Base-by-base conservation (phyloP, 345 rosid genomes). In the Eutrema heterophyllum region DNA sequence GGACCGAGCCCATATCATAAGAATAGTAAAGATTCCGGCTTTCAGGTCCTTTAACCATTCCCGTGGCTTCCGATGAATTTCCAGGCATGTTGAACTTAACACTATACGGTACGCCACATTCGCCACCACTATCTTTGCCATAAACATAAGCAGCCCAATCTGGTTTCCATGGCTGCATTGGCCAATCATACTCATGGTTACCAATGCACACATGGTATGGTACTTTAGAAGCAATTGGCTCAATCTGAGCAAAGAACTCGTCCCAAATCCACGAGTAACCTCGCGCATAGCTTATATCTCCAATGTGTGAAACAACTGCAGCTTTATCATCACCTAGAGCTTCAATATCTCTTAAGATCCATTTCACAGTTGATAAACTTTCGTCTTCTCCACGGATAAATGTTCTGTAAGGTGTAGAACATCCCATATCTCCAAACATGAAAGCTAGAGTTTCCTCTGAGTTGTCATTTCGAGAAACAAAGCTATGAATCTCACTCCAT, bases 181-280 rank as follows among this genome's bases (percentile, higher is more conserved):
- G 97, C 98, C 98, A 93, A 75, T 93, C 88, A 48, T 91, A 93
- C 68, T 93, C 97, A 46, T 91, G 98, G 74, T 91, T 93, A 60
- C 98, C 98, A 44, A 93, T 93, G 71, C 98, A 93, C 0, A 93
- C 98, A 76, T 91, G 98, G 65, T 93, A 93, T 0, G 96, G 88
- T 21, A 91, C 81, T 75, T 52, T 83, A 27, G 98, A 87, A n/a
- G 98, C 92, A 15, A 93, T 84, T 0, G 97, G 94, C 69, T 91
- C 90, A 3, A 89, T 78, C 65, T 79, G 94, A 69, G 81, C 54
- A 54, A 93, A 91, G 77, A 93, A 91, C 56, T 91, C 89, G 64
- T 93, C 98, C 98, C 98, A 93, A 68, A 91, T 13, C 98, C 98
- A 91, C 6, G 91, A 84, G 79, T 85, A 86, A 41, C 97, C 97